These are phyloP conservation scores for Sphagnum magellanicum DNA, from an alignment of 228 moss, liverwort and hornwort species.

Conservation along the genomic window DNA sequence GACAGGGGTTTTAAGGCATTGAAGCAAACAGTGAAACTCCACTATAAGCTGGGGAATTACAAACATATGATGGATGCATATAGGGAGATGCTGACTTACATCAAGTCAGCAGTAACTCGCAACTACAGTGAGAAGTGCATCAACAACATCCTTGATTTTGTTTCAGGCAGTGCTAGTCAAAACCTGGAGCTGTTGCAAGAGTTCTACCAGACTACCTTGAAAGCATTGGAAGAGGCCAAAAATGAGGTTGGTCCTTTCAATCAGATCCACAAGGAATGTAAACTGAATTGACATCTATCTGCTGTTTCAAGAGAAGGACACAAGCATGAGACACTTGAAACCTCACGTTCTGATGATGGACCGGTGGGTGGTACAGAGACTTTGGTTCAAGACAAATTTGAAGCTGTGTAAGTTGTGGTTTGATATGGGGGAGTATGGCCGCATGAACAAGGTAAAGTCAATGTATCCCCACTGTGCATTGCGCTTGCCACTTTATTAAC, in stretches of 20 bases:
- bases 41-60: constrained; percentile 92
- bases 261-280: not conserved
- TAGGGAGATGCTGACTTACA: constrained; percentile 98
- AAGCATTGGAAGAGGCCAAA: constrained; percentile 96
- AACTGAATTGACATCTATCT: not conserved
- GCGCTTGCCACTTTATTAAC: not conserved
- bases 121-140: constrained; percentile 99
- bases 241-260: constrained; percentile 57
- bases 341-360: constrained; percentile 3
- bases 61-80: constrained; percentile 99
- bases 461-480: not conserved
- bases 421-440: constrained; percentile 96
- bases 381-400: constrained; percentile 99
- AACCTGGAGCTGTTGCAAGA: constrained; percentile 98
- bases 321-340: constrained; percentile 6
- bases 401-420: constrained; percentile 99
- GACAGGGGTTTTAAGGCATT: constrained; percentile 96
- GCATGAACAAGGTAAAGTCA: constrained; percentile 91
- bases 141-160: constrained; percentile 99
- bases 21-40: constrained; percentile 98
- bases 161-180: constrained; percentile 90
- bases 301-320: too few species aligned
- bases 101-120: constrained; percentile 96
- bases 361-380: constrained; percentile 59
- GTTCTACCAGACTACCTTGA: constrained; percentile 95